Percentiles rank a stretch among this genome's conserved stretches.
These are phyloP conservation scores for Scedosporium dehoogii DNA, from an alignment of 2,329 filamentous ascomycete species.

Conservation along the genomic window DNA sequence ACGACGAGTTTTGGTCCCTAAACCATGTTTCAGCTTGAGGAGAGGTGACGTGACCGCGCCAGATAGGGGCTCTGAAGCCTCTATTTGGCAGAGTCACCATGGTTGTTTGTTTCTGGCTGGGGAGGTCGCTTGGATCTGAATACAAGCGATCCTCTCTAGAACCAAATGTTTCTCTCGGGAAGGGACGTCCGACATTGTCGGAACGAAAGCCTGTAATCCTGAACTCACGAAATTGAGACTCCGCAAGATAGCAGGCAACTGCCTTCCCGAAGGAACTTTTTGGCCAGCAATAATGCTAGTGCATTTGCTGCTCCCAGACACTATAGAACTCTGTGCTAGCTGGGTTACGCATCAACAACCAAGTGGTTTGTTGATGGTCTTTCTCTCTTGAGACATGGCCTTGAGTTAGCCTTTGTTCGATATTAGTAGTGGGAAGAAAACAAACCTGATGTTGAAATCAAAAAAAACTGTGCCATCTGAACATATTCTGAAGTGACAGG, in stretches of 20 bases:
- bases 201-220: not conserved
- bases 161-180: not conserved
- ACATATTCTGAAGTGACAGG: too few species aligned
- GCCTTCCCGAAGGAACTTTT: not conserved
- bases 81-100: not conserved
- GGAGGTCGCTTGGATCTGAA: not conserved
- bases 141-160: not conserved
- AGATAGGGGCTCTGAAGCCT: not conserved
- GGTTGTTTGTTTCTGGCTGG: not conserved
- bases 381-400: not conserved
- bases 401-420: not conserved
- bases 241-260: not conserved
- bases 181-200: not conserved
- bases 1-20: not conserved
- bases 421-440: not conserved
- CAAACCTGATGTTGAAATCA: not conserved
- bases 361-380: not conserved
- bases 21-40: not conserved
- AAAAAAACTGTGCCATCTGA: too few species aligned
- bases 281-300: not conserved
- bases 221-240: not conserved
- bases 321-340: not conserved
- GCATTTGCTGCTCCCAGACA: not conserved
- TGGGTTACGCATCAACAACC: not conserved
- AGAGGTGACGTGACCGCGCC: not conserved